Evolutionary conservation across 441 rosid genomes (phyloP).

Genomic region (Syzygium syzygioides): DNA sequence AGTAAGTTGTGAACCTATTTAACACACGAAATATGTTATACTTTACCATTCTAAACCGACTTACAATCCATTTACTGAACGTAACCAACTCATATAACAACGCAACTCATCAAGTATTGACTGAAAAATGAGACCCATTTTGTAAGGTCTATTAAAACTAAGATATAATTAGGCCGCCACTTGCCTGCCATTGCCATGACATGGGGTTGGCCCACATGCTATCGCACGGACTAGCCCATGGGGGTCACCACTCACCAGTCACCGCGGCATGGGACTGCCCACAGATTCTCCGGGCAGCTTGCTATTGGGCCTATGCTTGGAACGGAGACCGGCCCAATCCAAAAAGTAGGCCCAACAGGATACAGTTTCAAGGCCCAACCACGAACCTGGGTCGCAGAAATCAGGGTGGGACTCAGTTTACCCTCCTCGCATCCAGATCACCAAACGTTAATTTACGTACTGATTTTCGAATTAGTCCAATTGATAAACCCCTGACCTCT

Average conservation of each 20-base stretch:
- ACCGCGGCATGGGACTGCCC: not conserved
- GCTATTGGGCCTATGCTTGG: not conserved
- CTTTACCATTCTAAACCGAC: too few relatives aligned
- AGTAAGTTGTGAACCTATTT: too few relatives aligned
- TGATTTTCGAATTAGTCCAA: not conserved
- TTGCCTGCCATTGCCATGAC: not conserved
- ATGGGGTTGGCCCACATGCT: not conserved
- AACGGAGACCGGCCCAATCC: not conserved
- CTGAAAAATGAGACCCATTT: too few relatives aligned
- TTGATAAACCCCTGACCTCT: not conserved
- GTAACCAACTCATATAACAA: too few relatives aligned
- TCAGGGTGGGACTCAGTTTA: not conserved
- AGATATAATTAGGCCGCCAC: not conserved
- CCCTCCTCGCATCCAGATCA: not conserved
- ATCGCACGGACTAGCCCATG: not conserved
- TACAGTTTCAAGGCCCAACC: not conserved
- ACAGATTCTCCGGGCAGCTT: not conserved
- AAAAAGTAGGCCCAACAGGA: not conserved
- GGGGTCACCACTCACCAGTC: not conserved
- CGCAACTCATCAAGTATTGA: too few relatives aligned
- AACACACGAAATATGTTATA: too few relatives aligned
- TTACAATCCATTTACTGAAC: too few relatives aligned
- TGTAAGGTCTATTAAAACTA: too few relatives aligned
- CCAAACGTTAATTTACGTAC: not conserved
- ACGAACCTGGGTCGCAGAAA: not conserved